Conservation (phyloP, 2,329 filamentous ascomycete genomes). For the Sclerotinia trifoliorum region DNA sequence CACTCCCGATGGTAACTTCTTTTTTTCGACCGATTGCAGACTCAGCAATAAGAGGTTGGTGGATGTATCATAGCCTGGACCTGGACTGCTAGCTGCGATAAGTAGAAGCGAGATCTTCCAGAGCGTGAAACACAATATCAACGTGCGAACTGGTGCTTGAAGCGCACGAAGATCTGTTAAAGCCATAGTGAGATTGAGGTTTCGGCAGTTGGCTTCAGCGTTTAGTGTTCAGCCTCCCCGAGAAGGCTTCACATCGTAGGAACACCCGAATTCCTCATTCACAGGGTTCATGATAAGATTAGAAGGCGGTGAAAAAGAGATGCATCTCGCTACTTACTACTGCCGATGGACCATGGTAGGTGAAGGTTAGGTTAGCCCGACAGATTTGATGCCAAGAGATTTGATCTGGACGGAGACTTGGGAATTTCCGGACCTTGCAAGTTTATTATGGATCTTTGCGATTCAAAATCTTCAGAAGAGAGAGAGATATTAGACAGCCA, state of each 20-base stretch:
- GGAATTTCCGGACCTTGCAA: conserved; percentile 7
- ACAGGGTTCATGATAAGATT: conserved; percentile 20
- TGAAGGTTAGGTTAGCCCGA: conserved; percentile 8
- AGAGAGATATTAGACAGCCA: neutral
- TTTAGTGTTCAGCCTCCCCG: conserved; percentile 12
- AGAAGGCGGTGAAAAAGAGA: conserved; percentile 6
- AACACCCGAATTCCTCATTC: neutral
- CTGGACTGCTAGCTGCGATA: conserved; percentile 56
- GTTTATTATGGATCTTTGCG: conserved; percentile 7
- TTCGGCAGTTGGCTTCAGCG: conserved; percentile 13
- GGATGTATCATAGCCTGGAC: conserved; percentile 75
- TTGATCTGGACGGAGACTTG: neutral
- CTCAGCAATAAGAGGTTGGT: conserved; percentile 51
- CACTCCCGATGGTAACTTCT: conserved; percentile 28
- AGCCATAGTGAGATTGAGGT: conserved; percentile 15
- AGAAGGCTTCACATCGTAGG: conserved; percentile 9
- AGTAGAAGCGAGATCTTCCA: conserved; percentile 70
- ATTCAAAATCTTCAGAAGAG: neutral
- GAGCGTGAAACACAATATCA: conserved; percentile 48
- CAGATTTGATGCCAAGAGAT: neutral
- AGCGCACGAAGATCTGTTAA: conserved; percentile 19
- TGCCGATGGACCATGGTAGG: neutral
- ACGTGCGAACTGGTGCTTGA: conserved; percentile 30
- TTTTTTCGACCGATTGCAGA: conserved; percentile 29
- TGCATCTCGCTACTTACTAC: neutral